Conservation (phyloP, 352 stramenopile species). For the Phytophthora litchii region DNA sequence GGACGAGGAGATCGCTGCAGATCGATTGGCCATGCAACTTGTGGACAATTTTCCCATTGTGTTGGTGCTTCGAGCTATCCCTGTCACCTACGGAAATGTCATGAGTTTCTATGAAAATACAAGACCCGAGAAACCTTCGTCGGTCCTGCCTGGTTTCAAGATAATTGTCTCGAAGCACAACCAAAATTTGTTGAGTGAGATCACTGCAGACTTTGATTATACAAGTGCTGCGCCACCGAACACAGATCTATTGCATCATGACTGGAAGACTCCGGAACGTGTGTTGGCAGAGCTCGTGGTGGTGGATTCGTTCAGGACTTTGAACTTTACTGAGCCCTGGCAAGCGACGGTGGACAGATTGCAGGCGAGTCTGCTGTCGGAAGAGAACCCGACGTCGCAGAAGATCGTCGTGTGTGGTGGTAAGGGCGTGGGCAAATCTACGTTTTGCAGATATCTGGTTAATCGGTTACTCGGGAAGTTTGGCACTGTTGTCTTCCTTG, state of each 20-base stretch:
- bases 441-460: constrained; percentile 93
- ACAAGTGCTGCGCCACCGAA: constrained; percentile 12
- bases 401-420: constrained; percentile 93
- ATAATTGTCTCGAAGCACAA: constrained; percentile 69
- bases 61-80: constrained; percentile 70
- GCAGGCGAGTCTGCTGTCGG: constrained; percentile 38
- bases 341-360: constrained; percentile 49
- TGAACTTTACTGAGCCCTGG: constrained; percentile 74
- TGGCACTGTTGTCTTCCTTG: constrained; percentile 90
- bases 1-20: constrained; percentile 77
- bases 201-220: constrained; percentile 22
- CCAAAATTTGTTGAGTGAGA: constrained; percentile 29
- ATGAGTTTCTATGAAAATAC: constrained; percentile 75
- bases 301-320: constrained; percentile 61
- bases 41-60: constrained; percentile 70
- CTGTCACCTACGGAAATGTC: constrained; percentile 72
- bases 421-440: constrained; percentile 97
- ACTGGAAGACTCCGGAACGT: constrained; percentile 57
- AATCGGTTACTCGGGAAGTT: constrained; percentile 90
- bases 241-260: constrained; percentile 33
- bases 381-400: constrained; percentile 22
- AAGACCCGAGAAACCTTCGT: constrained; percentile 25
- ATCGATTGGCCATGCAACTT: constrained; percentile 68
- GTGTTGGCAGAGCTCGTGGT: constrained; percentile 62
- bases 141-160: constrained; percentile 84